A percentile compares a stretch with the other conserved stretches of the same genome.
phyloP scores from a whole-genome alignment of 2,329 filamentous ascomycete genomes.

The Fusarium albidum region DNA sequence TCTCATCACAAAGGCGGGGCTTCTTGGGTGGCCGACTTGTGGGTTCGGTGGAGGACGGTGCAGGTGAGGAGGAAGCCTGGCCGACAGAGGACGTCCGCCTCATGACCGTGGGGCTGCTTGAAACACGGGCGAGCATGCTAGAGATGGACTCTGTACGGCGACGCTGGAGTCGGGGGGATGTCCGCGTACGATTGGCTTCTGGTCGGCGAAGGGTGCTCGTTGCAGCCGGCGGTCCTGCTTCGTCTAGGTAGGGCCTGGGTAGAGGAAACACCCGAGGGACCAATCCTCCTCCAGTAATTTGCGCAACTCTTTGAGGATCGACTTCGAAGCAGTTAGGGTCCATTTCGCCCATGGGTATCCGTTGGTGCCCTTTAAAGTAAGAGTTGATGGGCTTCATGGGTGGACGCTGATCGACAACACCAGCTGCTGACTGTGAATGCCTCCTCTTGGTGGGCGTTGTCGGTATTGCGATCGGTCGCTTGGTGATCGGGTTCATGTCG shows the following conservation, averaged over 20 bases:
- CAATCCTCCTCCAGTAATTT: conserved; percentile 57
- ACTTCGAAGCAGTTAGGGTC: conserved; percentile 67
- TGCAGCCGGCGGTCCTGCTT: conserved; percentile 34
- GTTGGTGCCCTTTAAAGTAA: conserved; percentile 60
- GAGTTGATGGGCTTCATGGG: conserved; percentile 60
- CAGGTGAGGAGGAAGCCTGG: conserved; percentile 17
- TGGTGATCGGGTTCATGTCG: conserved; percentile 90
- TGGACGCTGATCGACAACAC: conserved; percentile 37
- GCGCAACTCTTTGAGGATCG: conserved; percentile 57
- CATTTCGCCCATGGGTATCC: conserved; percentile 69
- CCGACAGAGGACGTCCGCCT: conserved; percentile 23
- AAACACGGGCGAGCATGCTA: conserved; percentile 49
- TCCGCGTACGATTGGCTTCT: conserved; percentile 35
- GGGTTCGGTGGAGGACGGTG: conserved; percentile 33
- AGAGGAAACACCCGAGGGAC: conserved; percentile 66
- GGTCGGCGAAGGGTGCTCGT: conserved; percentile 19
- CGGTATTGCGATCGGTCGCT: conserved; percentile 64
- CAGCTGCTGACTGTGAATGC: conserved; percentile 47
- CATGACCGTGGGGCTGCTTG: conserved; percentile 28
- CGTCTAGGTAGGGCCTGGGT: conserved; percentile 64
- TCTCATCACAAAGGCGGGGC: conserved; percentile 61
- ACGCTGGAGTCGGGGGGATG: conserved; percentile 53
- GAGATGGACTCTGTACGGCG: conserved; percentile 62
- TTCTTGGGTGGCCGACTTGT: conserved; percentile 62
- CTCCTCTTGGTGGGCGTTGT: conserved; percentile 53